Evolutionary conservation across 495 filamentous ascomycete species (phyloP), one percentile per base, ranked within the genome.

Genomic region (Penicillium coprophilum): DNA sequence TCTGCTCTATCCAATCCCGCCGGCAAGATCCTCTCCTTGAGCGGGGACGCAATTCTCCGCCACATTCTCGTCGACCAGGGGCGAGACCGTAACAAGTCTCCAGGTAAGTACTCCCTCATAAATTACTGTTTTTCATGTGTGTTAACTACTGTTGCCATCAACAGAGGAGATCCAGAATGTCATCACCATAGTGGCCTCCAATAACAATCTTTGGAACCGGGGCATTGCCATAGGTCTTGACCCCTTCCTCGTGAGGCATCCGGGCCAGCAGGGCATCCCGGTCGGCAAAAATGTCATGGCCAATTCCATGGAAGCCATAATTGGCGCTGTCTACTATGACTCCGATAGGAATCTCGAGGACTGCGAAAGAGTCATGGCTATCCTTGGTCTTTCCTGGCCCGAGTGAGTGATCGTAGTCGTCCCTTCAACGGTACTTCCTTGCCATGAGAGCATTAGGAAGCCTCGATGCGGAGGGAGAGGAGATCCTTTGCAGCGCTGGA

Each of bases 151-250:
- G 7, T 27, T 27, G 1, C 24, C 24, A 27, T 5, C 47, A 20
- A 32, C 47, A 20, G 9, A 23, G 13, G 24, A 34, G 8, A 48
- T 48, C 6, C 46, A 48, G 23, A 34, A 48, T 11, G 46, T 48
- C 27, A 48, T 48, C 46, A 34, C 46, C 46, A 48, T 34, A 6
- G 46, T 48, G 46, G 46, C 46, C 27, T 48, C 46, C 9, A 48
- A 48, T 15, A 32, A 32, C 28, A 48, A 48, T 28, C 11, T 48
- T 12, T 20, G 30, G 30, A 28, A 32, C 27, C 46, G 9, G 9
- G 46, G 24, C 46, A 10, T 48, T 48, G 46, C 46, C 46, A 8
- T 48, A 5, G 46, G 46, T 3, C 46, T 48, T 48, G 46, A 48
- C 15, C 27, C 13, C 12, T 48, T 48, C 46, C 30, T 48, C 27